These are phyloP conservation scores for Debaryomycetaceae sp. DNA, from an alignment of 1,139 yeast genomes.

Conservation along the genomic window DNA sequence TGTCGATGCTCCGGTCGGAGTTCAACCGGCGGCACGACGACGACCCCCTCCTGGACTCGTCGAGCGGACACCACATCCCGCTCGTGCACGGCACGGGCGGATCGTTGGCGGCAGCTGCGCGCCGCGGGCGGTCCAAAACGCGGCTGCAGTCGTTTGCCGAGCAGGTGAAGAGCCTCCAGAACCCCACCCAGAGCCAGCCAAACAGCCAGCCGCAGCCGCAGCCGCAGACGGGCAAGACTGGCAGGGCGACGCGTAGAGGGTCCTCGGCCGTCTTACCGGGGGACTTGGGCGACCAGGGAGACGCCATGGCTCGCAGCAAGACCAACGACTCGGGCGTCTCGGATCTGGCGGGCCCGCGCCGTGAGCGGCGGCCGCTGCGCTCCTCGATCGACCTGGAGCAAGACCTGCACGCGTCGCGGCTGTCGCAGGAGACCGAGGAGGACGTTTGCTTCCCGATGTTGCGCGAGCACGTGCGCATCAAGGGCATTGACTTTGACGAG, in stretches of 20 bases:
- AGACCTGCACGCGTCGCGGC: slow-evolving; percentile 67
- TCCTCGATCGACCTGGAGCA: slow-evolving; percentile 55
- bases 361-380: slow-evolving; percentile 30
- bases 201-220: slow-evolving; percentile 4
- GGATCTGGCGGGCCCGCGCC: slow-evolving; percentile 10
- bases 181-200: slow-evolving; percentile 3
- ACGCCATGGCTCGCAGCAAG: no score
- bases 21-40: slow-evolving; percentile 24
- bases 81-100: slow-evolving; percentile 12
- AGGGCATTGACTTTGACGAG: slow-evolving; percentile 77
- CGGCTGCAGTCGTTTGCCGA: slow-evolving; percentile 29
- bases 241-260: no score
- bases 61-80: slow-evolving; percentile 15
- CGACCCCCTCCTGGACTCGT: slow-evolving; percentile 25
- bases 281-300: no score
- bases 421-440: slow-evolving; percentile 86
- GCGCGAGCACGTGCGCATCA: slow-evolving; percentile 62
- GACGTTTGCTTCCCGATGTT: slow-evolving; percentile 97
- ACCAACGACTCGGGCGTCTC: slow-evolving; percentile 30
- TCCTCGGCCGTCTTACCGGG: no score
- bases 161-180: slow-evolving; percentile 13
- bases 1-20: slow-evolving; percentile 15
- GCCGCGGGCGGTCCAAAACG: slow-evolving; percentile 20
- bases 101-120: slow-evolving; percentile 15
- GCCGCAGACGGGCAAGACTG: slow-evolving; percentile 7